Conservation (phyloP, 164 flowering plant species). For the Chloranthus sessilifolius region DNA sequence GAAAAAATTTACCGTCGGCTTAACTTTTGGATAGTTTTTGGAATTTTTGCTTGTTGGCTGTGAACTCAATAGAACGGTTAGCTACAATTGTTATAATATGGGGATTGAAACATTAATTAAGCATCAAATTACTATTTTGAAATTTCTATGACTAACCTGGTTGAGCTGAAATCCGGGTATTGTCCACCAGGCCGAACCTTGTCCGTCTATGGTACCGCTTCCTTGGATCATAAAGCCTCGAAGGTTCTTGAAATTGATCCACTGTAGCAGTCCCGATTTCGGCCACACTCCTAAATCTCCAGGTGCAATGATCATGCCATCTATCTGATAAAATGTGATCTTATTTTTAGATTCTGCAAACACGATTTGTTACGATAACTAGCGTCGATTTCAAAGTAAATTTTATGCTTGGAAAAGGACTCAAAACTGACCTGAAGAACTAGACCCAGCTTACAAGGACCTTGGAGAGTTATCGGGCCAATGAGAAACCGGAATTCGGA, state of each 20-base stretch:
- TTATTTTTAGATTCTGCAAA: not conserved
- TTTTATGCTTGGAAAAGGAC: not conserved
- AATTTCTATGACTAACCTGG: not conserved
- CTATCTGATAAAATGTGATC: conserved; percentile 2
- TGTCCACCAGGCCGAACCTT: conserved; percentile 11
- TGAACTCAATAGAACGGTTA: no score
- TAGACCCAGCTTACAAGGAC: conserved; percentile 8
- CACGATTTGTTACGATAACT: not conserved
- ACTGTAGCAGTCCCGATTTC: conserved; percentile 3
- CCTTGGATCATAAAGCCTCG: conserved; percentile 5
- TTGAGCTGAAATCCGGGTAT: not conserved
- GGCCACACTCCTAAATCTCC: conserved; percentile 2
- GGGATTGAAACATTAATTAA: no score
- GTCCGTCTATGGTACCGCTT: conserved; percentile 7
- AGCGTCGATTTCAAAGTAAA: not conserved
- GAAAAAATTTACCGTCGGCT: not conserved
- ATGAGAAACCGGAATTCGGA: conserved; percentile 11
- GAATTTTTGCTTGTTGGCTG: no score
- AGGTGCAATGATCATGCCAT: conserved; percentile 5
- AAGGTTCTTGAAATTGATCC: conserved; percentile 10
- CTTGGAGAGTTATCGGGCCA: conserved; percentile 9
- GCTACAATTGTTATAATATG: no score
- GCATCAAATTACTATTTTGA: not conserved
- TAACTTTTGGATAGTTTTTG: conserved; percentile 2
- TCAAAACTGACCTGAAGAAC: conserved; percentile 8